Evolutionary conservation across 2,329 filamentous ascomycete genomes (phyloP), one percentile per base, ranked within the genome.

Genomic region (Sporothrix brasiliensis): DNA sequence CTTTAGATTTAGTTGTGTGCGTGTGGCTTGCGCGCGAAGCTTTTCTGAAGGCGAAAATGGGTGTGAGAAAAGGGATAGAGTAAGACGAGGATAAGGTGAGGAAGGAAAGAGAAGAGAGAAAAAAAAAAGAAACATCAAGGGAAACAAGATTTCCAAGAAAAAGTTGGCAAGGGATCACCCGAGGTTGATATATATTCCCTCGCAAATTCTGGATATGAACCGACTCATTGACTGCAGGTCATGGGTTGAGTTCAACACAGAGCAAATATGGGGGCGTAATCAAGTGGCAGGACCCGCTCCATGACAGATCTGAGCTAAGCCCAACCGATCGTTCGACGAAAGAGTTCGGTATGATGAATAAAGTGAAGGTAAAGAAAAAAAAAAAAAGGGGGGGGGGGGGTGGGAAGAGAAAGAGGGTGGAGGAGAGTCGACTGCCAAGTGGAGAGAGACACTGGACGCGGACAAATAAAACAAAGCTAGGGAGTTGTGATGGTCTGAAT

Each of bases 401-500:
- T 14, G 24, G 10, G 39, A 16, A 27, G 39, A 24, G 52, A 21
- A 30, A 39, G 58, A 47, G n/a, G 21, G 58, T 47, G 44, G 39
- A 39, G 39, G 44, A 39, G 58, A 47, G 39, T 63, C 39, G 41
- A 27, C 10, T n/a, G n/a, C 58, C 39, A 47, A 63, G 58, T 63
- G 58, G 58, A 47, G 24, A 47, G 24, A 24, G 58, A 24, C 39
- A 13, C 21, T 19, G 39, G 7, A 27, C 41, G 58, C 58, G 58
- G 58, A 47, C 58, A 63, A 61, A 63, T 63, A 63, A 61, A 63
- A 63, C 58, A 63, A 63, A 47, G 58, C 58, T 63, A 63, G 58
- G 58, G 58, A 44, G 58, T 27, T 63, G 58, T 63, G 58, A 47
- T 63, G 58, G 58, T 47, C 58, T 63, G 58, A 39, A 39, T 61